A percentile compares a stretch with the other conserved stretches of the same genome.
phyloP scores from a whole-genome alignment of 129 eudicot genomes.

The Deinandra increscens region DNA sequence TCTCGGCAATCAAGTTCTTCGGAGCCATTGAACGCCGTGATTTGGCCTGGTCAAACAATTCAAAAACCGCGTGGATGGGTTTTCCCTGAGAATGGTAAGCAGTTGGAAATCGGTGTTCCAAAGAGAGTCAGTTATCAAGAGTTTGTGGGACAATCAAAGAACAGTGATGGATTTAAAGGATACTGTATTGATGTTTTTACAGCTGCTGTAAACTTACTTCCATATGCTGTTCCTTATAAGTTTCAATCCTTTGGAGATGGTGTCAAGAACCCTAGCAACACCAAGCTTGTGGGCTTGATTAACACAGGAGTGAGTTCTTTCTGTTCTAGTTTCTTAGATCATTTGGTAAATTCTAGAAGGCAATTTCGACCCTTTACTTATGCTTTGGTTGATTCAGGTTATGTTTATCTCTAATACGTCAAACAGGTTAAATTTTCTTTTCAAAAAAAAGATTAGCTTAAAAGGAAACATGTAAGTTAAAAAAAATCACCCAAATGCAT shows the following conservation, averaged over 20 bases:
- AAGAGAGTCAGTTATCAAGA: conserved; percentile 61
- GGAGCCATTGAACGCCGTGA: conserved; percentile 35
- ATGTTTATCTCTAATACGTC: not conserved
- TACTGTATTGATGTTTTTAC: conserved; percentile 84
- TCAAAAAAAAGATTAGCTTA: not conserved
- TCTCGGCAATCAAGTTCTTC: conserved; percentile 36
- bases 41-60: conserved; percentile 80
- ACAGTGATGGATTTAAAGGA: conserved; percentile 45
- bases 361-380: conserved; percentile 5
- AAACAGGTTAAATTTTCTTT: not conserved
- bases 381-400: not conserved
- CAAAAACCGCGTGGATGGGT: conserved; percentile 90
- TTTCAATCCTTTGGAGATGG: conserved; percentile 68
- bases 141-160: conserved; percentile 40
- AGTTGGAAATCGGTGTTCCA: conserved; percentile 63
- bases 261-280: conserved; percentile 53
- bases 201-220: conserved; percentile 65
- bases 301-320: conserved; percentile 56
- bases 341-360: not conserved
- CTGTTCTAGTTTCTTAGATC: conserved; percentile 2
- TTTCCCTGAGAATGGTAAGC: conserved; percentile 71
- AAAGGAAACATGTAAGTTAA: conserved; percentile 3
- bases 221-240: conserved; percentile 77
- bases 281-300: conserved; percentile 62
- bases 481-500: not conserved